phyloP scores from a whole-genome alignment of 306 rosid species.

The Castanea crenata region DNA sequence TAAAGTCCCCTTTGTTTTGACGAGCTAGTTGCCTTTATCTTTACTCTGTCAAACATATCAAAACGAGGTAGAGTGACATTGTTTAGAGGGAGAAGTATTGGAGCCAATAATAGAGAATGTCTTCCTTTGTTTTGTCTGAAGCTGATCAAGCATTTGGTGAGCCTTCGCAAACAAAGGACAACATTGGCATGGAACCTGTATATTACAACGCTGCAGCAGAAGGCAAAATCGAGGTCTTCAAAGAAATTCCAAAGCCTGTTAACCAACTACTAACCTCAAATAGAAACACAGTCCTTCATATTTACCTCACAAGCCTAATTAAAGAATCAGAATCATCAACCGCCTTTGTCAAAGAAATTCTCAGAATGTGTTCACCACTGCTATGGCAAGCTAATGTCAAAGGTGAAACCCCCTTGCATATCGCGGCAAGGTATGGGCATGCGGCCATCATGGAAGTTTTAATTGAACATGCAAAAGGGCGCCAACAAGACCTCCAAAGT shows the following conservation, averaged over 20 bases:
- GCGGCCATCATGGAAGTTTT: not conserved
- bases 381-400: not conserved
- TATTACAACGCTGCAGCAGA: too few relatives aligned
- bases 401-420: constrained; percentile 7
- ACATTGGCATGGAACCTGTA: too few relatives aligned
- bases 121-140: too few relatives aligned
- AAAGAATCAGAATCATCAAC: not conserved
- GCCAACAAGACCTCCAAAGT: too few relatives aligned
- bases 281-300: not conserved
- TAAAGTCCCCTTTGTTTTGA: too few relatives aligned
- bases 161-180: too few relatives aligned
- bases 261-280: not conserved
- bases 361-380: not conserved
- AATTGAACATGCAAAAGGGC: too few relatives aligned
- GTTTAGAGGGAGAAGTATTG: not conserved
- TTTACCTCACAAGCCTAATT: not conserved
- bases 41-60: too few relatives aligned
- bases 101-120: not conserved
- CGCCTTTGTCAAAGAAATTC: too few relatives aligned
- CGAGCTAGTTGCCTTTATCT: too few relatives aligned
- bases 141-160: not conserved
- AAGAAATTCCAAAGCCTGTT: too few relatives aligned
- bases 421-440: not conserved
- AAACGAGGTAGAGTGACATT: not conserved
- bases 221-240: too few relatives aligned